A percentile compares a stretch with the other conserved stretches of the same genome.
Evolutionary conservation across 495 filamentous ascomycete species (phyloP).

Genomic region (Penicillium canariense): DNA sequence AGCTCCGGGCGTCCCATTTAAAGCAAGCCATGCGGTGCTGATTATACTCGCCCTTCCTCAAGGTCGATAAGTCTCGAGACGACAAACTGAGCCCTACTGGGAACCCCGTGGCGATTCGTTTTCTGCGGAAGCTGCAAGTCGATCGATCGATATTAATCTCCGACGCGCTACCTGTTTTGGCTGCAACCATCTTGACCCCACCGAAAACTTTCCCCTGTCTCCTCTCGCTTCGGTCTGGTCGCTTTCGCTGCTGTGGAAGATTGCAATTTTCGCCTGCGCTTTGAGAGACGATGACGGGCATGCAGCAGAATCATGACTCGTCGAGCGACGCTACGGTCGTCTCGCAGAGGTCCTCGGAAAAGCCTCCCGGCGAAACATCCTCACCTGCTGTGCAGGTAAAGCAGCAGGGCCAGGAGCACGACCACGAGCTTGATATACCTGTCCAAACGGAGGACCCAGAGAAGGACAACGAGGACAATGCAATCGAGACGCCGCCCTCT

Average conservation of each 20-base stretch:
- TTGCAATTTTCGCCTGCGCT: neutral
- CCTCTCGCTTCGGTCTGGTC: neutral
- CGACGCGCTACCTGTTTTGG: conserved; percentile 11
- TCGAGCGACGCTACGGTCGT: conserved; percentile 22
- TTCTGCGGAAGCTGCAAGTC: neutral
- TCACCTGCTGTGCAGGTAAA: neutral
- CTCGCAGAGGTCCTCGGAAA: conserved; percentile 9
- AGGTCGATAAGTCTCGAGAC: neutral
- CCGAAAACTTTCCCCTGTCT: conserved; percentile 6
- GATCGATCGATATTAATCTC: conserved; percentile 14
- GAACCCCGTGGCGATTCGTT: neutral
- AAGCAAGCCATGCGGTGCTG: neutral
- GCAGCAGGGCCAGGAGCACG: neutral
- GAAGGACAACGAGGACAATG: conserved; percentile 12
- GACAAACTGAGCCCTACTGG: neutral
- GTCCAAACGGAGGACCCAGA: neutral
- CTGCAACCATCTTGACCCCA: neutral
- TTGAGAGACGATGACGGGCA: conserved; percentile 11
- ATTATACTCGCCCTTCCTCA: neutral
- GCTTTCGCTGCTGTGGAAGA: neutral
- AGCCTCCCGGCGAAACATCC: conserved; percentile 8
- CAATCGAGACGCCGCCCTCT: conserved; percentile 19
- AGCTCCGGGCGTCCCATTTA: neutral
- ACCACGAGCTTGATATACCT: neutral
- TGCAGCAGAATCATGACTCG: conserved; percentile 10